A percentile compares a stretch with the other conserved stretches of the same genome.
Evolutionary conservation across 2,329 filamentous ascomycete species (phyloP).

Genomic region (Aspergillus vadensis): DNA sequence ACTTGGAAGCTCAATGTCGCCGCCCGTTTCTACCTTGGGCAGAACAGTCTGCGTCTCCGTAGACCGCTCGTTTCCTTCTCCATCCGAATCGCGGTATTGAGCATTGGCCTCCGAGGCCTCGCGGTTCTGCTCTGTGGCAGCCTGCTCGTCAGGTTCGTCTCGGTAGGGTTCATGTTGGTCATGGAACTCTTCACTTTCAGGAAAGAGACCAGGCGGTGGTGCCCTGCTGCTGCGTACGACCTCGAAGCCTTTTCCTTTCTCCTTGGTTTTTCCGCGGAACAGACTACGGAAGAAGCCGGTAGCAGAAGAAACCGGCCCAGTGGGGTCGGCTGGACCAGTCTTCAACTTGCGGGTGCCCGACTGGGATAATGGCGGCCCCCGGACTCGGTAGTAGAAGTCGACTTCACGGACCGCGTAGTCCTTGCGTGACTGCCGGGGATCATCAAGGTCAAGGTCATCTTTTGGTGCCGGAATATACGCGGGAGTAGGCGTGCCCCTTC

Average conservation of each 20-base stretch:
- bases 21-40: conserved; percentile 61
- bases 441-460: conserved; percentile 58
- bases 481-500: conserved; percentile 52
- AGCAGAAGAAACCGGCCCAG: conserved; percentile 84
- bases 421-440: conserved; percentile 59
- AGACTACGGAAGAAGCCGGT: conserved; percentile 84
- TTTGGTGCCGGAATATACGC: conserved; percentile 56
- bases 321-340: conserved; percentile 92
- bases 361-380: conserved; percentile 83
- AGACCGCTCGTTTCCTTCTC: conserved; percentile 14
- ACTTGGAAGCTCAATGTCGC: conserved; percentile 65
- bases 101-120: conserved; percentile 27
- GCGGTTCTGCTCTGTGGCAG: conserved; percentile 26
- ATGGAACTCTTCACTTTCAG: conserved; percentile 59
- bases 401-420: conserved; percentile 95
- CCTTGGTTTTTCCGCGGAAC: conserved; percentile 83
- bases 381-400: conserved; percentile 93
- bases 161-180: conserved; percentile 57
- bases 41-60: conserved; percentile 51
- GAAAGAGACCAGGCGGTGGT: conserved; percentile 70
- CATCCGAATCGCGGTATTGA: conserved; percentile 33
- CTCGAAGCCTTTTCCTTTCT: conserved; percentile 95
- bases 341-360: conserved; percentile 80
- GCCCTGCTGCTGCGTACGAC: conserved; percentile 89
- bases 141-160: conserved; percentile 51